These are phyloP conservation scores for Colletotrichum scovillei DNA, from an alignment of 2,329 filamentous ascomycete species.

Conservation along the genomic window DNA sequence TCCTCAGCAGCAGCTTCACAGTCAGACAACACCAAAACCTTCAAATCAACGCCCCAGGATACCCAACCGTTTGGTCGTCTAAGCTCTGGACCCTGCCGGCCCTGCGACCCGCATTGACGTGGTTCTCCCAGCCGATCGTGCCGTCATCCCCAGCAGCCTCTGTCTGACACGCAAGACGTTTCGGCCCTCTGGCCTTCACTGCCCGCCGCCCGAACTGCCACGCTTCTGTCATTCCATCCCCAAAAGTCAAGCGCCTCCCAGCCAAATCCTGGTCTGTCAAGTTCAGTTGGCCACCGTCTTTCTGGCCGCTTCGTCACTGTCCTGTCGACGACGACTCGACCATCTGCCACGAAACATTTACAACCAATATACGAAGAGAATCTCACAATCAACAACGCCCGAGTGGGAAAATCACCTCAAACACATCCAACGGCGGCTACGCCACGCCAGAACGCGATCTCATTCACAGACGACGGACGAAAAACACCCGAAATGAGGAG, in stretches of 20 bases:
- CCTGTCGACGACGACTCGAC: slow-evolving; percentile 15
- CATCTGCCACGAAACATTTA: not conserved
- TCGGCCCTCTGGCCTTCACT: slow-evolving; percentile 18
- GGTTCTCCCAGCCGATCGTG: slow-evolving; percentile 29
- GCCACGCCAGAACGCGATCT: not conserved
- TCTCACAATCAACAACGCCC: not conserved
- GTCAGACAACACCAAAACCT: not conserved
- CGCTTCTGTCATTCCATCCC: slow-evolving; percentile 19
- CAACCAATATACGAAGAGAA: not conserved
- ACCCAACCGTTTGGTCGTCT: slow-evolving; percentile 23
- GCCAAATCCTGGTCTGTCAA: slow-evolving; percentile 27
- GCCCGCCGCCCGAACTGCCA: slow-evolving; percentile 23
- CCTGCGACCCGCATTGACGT: slow-evolving; percentile 32
- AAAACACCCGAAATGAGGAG: slow-evolving; percentile 15
- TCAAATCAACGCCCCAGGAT: not conserved
- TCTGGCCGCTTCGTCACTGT: slow-evolving; percentile 22
- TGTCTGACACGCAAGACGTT: slow-evolving; percentile 38
- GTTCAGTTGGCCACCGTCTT: slow-evolving; percentile 13
- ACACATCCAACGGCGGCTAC: slow-evolving; percentile 5
- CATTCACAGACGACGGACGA: not conserved
- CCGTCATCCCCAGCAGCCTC: slow-evolving; percentile 33
- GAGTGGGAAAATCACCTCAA: not conserved
- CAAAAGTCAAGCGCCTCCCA: slow-evolving; percentile 31
- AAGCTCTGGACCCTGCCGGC: slow-evolving; percentile 17
- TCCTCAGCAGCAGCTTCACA: not conserved